Conservation (phyloP, 2,329 filamentous ascomycete genomes). For the Aspergillus brunneoviolaceus region DNA sequence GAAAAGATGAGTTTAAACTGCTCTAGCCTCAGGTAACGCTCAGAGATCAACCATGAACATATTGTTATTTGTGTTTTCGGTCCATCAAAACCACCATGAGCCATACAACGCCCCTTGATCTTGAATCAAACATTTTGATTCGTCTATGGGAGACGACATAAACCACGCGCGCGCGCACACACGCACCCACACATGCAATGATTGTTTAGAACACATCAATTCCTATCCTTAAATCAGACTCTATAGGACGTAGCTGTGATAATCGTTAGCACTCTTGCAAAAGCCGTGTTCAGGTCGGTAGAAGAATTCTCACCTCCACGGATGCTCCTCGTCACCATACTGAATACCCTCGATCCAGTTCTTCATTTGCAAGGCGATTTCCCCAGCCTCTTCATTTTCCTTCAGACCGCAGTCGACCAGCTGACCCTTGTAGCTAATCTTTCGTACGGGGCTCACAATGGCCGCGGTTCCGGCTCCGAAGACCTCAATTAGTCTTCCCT, state of each 20-base stretch:
- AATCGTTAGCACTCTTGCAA: slow-evolving; percentile 10
- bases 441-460: slow-evolving; percentile 85
- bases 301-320: slow-evolving; percentile 70
- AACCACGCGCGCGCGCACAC: neutral
- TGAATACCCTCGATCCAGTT: slow-evolving; percentile 94
- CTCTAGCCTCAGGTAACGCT: no score
- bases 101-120: neutral
- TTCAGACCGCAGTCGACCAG: slow-evolving; percentile 79
- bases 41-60: neutral
- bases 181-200: no score
- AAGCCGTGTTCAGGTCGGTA: neutral
- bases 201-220: neutral
- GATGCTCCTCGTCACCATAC: slow-evolving; percentile 88
- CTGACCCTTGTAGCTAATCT: slow-evolving; percentile 83
- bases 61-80: neutral
- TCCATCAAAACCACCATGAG: neutral
- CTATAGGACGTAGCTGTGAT: slow-evolving; percentile 27
- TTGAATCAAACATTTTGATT: neutral
- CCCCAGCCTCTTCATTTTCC: slow-evolving; percentile 80
- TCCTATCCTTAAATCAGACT: neutral
- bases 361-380: slow-evolving; percentile 84
- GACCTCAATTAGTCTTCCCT: slow-evolving; percentile 85
- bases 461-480: slow-evolving; percentile 94
- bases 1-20: no score
- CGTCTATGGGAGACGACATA: neutral